A percentile compares a stretch with the other conserved stretches of the same genome.
phyloP scores from a whole-genome alignment of 306 rosid species.

The Fragaria vesca region DNA sequence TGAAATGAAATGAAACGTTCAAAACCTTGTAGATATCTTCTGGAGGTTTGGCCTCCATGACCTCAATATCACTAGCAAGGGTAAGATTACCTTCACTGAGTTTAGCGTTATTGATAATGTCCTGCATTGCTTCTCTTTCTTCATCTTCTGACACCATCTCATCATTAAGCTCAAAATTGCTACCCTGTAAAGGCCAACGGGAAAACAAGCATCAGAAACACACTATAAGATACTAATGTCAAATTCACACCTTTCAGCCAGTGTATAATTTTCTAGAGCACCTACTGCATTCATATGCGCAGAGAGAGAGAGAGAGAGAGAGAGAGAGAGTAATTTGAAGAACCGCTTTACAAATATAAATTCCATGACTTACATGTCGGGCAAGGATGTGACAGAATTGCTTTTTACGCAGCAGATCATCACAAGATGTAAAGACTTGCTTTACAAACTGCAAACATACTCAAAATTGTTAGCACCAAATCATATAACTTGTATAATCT shows the following conservation, averaged over 20 bases:
- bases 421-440: constrained; percentile 70
- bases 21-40: constrained; percentile 94
- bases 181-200: constrained; percentile 49
- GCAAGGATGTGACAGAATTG: constrained; percentile 94
- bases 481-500: not conserved
- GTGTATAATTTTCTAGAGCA: too few species aligned
- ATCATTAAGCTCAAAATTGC: constrained; percentile 76
- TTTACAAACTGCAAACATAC: constrained; percentile 61
- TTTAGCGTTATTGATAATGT: constrained; percentile 74
- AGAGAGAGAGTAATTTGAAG: not conserved
- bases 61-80: constrained; percentile 99
- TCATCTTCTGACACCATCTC: constrained; percentile 67
- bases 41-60: constrained; percentile 95
- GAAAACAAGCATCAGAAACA: not conserved
- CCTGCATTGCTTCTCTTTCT: constrained; percentile 70
- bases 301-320: too few species aligned
- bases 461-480: constrained; percentile 36
- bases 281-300: too few species aligned
- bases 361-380: constrained; percentile 66
- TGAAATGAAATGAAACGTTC: constrained; percentile 15
- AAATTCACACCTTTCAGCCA: too few species aligned
- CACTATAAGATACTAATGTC: not conserved
- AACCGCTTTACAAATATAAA: not conserved
- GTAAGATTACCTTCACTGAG: constrained; percentile 77
- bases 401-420: constrained; percentile 57